These are phyloP conservation scores for Trapa incisa DNA, from an alignment of 345 rosid species.

Conservation along the genomic window DNA sequence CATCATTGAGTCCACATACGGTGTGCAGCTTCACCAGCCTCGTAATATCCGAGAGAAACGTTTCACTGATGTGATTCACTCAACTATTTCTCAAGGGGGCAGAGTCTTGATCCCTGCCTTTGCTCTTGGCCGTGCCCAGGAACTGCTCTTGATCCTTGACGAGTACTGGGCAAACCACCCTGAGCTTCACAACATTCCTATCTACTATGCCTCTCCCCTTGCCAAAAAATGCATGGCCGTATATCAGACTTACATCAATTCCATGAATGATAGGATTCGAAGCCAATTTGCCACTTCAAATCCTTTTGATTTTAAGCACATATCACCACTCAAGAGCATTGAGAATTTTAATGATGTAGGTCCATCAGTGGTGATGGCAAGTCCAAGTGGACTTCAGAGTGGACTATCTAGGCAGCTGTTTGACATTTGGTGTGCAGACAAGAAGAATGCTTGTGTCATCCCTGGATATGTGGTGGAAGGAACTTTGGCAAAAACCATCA, in stretches of 20 bases:
- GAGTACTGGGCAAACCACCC: conserved; percentile 88
- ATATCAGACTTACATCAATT: conserved; percentile 84
- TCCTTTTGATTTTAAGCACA: conserved; percentile 88
- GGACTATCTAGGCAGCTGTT: conserved; percentile 85
- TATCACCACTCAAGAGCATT: conserved; percentile 64
- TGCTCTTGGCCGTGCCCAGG: conserved; percentile 83
- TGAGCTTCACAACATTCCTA: conserved; percentile 79
- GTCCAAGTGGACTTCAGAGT: conserved; percentile 84
- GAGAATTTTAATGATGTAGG: conserved; percentile 82
- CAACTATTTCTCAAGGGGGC: conserved; percentile 81
- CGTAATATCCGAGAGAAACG: conserved; percentile 85
- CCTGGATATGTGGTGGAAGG: conserved; percentile 91
- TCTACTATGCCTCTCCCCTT: conserved; percentile 89
- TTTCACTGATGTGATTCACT: conserved; percentile 82
- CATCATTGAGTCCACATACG: conserved; percentile 86
- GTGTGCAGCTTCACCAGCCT: conserved; percentile 93
- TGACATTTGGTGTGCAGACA: conserved; percentile 86
- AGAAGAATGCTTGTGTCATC: conserved; percentile 72
- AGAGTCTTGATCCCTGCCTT: conserved; percentile 78
- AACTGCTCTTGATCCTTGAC: conserved; percentile 70
- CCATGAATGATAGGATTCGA: conserved; percentile 90
- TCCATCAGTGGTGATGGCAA: conserved; percentile 93
- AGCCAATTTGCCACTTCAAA: conserved; percentile 86
- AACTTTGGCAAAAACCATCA: conserved; percentile 68
- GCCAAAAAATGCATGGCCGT: conserved; percentile 95